Percentiles rank a stretch among this genome's conserved stretches.
phyloP scores from a whole-genome alignment of 768 basidiomycete species.

The Tylopilus subfusipes region DNA sequence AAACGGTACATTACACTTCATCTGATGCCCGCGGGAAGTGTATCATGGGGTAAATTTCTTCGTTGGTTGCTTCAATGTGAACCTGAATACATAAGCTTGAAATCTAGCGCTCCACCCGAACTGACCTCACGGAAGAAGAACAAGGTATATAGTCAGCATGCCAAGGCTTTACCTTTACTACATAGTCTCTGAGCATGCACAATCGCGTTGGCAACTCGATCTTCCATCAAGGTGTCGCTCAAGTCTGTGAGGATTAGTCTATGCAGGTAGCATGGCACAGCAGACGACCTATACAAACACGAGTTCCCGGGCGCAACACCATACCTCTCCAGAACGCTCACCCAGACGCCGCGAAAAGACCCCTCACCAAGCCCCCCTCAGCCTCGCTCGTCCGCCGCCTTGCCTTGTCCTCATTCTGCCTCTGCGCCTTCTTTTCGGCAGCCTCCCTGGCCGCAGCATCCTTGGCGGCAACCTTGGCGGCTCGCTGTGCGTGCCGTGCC shows the following conservation, averaged over 20 bases:
- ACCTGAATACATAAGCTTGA: too few relatives aligned
- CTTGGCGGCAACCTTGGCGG: slow-evolving; percentile 19
- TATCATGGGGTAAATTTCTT: too few relatives aligned
- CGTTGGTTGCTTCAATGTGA: too few relatives aligned
- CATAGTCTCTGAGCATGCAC: not conserved
- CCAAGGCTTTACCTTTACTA: slow-evolving; percentile 2
- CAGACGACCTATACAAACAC: not conserved
- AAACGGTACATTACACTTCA: too few relatives aligned
- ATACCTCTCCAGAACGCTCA: not conserved
- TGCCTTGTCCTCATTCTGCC: slow-evolving; percentile 3
- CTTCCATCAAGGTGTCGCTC: not conserved
- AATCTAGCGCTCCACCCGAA: not conserved
- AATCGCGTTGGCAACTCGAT: not conserved
- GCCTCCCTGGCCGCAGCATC: slow-evolving; percentile 9
- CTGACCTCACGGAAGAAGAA: not conserved
- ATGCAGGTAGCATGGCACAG: not conserved
- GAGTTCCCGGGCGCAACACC: not conserved
- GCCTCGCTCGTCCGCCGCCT: not conserved
- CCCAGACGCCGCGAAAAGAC: slow-evolving; percentile 16
- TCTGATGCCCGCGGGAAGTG: too few relatives aligned
- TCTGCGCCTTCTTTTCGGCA: slow-evolving; percentile 6
- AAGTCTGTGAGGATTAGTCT: not conserved
- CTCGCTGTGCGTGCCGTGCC: slow-evolving; percentile 16
- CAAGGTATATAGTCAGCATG: not conserved
- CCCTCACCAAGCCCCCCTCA: slow-evolving; percentile 14